Conservation (phyloP, 106 monocot species). For the Gastrodia elata region DNA sequence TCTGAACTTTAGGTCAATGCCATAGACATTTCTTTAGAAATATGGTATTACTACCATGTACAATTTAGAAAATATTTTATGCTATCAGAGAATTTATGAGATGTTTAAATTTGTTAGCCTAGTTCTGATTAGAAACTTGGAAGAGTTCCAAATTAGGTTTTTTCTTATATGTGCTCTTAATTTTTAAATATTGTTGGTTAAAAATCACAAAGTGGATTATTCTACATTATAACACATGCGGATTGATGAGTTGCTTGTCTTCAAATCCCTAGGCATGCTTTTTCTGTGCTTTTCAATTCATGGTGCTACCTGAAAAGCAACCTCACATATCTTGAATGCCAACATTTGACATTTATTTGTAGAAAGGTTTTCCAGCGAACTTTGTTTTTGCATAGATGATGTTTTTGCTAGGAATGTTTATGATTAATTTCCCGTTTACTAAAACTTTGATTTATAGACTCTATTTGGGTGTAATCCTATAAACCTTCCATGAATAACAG, state of each 20-base stretch:
- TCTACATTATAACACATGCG: not conserved
- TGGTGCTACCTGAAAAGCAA: not conserved
- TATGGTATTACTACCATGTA: not conserved
- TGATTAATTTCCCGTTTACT: not conserved
- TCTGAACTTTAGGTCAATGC: not conserved
- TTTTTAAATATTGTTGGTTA: not conserved
- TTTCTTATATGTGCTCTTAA: not conserved
- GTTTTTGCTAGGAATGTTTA: not conserved
- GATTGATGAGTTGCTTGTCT: not conserved
- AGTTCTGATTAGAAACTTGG: not conserved
- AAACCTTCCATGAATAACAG: not conserved
- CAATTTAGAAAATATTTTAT: not conserved
- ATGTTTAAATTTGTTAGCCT: not conserved
- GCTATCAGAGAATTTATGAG: not conserved
- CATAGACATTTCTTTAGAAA: not conserved
- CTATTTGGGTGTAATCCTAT: not conserved
- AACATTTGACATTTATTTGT: not conserved
- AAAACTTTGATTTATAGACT: not conserved
- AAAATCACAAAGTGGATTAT: not conserved
- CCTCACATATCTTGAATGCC: not conserved
- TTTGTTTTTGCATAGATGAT: not conserved
- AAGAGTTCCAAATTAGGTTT: not conserved
- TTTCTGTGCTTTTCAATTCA: not conserved
- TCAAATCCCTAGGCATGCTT: not conserved
- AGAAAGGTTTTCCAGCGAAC: not conserved